Evolutionary conservation across 192 early-diverging fungal genomes (phyloP).

Genomic region (Mortierella antarctica): DNA sequence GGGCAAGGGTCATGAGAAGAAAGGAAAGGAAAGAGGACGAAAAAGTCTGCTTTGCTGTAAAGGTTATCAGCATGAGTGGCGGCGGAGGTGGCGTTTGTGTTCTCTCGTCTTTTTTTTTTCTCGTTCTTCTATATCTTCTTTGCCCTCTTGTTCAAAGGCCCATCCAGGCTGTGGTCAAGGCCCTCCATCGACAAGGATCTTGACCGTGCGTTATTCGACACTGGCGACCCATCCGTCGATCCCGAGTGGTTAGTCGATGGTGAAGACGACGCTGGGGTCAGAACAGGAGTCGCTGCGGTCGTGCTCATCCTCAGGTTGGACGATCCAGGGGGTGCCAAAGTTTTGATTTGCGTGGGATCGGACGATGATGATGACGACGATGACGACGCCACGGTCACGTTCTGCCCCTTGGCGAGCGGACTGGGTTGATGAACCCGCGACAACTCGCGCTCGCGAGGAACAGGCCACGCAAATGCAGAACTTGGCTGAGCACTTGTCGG

Average conservation of each 20-base stretch:
- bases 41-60: neutral
- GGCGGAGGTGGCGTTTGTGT: neutral
- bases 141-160: constrained; percentile 28
- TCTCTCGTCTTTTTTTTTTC: neutral
- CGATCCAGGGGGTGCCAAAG: constrained; percentile 21
- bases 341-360: neutral
- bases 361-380: neutral
- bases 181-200: constrained; percentile 28
- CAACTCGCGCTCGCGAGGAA: constrained; percentile 44
- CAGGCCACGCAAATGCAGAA: constrained; percentile 82
- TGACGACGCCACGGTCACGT: constrained; percentile 4
- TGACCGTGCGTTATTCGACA: constrained; percentile 8
- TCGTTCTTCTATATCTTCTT: constrained; percentile 24
- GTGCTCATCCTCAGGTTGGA: constrained; percentile 10
- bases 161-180: neutral
- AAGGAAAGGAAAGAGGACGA: neutral
- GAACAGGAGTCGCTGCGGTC: constrained; percentile 12
- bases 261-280: constrained; percentile 33
- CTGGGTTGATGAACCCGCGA: constrained; percentile 61
- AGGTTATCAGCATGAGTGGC: neutral
- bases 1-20: neutral
- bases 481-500: constrained; percentile 71
- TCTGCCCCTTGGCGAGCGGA: constrained; percentile 58
- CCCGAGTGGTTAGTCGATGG: constrained; percentile 28
- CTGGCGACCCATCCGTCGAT: constrained; percentile 29